These are phyloP conservation scores for Colletotrichum endophyticum DNA, from an alignment of 2,329 filamentous ascomycete genomes.

Conservation along the genomic window DNA sequence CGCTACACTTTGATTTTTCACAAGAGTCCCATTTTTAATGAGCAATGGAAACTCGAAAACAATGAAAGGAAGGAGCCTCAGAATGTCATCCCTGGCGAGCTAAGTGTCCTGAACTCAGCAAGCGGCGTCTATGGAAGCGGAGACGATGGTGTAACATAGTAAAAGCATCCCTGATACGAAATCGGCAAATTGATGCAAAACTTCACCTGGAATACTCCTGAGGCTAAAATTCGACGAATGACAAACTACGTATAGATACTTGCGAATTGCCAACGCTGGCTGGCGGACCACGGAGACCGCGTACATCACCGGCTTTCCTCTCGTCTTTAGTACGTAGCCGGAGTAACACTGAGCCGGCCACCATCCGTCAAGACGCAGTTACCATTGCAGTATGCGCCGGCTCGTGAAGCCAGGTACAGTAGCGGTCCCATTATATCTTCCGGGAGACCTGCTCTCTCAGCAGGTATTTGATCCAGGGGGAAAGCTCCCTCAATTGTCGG, in stretches of 20 bases:
- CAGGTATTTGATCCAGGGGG: not conserved
- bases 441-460: not conserved
- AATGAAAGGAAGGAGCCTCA: fast-evolving
- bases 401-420: not conserved
- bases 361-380: not conserved
- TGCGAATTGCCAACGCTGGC: not conserved
- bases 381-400: not conserved
- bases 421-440: not conserved
- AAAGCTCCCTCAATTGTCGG: not conserved
- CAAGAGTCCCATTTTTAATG: fast-evolving
- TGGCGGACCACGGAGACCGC: not conserved
- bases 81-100: not conserved
- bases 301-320: not conserved
- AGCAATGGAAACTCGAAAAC: fast-evolving
- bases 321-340: not conserved
- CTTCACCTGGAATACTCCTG: fast-evolving
- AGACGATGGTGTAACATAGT: no score
- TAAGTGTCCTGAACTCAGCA: not conserved
- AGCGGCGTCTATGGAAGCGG: fast-evolving
- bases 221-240: no score
- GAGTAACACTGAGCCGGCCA: not conserved
- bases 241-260: no score
- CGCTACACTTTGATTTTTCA: not conserved
- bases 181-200: not conserved
- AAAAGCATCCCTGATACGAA: no score